Evolutionary conservation across 23 red algal species (phyloP).

Genomic region (Agarophyton chilense): DNA sequence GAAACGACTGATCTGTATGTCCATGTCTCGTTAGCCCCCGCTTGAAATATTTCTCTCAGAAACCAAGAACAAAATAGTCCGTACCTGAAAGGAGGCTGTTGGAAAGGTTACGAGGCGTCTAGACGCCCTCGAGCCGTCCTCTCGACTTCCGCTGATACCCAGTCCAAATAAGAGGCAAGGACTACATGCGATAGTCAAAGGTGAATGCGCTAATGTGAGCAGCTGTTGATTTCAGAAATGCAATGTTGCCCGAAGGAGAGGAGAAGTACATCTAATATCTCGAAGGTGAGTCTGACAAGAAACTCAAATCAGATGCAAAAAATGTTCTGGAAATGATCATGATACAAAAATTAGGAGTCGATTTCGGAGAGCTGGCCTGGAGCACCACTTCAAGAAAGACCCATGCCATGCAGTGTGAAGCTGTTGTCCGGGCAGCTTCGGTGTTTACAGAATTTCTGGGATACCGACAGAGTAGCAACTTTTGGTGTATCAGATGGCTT

Average conservation of each 20-base stretch:
- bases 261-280: background rate
- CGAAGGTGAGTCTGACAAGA: background rate
- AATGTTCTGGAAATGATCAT: background rate
- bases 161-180: too few relatives aligned
- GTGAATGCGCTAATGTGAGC: too few relatives aligned
- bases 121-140: too few relatives aligned
- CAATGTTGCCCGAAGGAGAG: background rate
- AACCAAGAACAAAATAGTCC: too few relatives aligned
- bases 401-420: background rate
- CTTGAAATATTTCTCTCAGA: too few relatives aligned
- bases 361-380: background rate
- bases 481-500: background rate
- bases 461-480: background rate
- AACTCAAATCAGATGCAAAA: background rate
- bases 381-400: background rate
- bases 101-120: too few relatives aligned
- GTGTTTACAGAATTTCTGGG: background rate
- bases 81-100: too few relatives aligned
- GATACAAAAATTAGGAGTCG: background rate
- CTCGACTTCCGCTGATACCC: too few relatives aligned
- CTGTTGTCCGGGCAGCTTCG: background rate
- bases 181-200: too few relatives aligned
- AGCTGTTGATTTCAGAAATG: too few relatives aligned
- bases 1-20: too few relatives aligned
- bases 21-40: too few relatives aligned